A percentile compares a stretch with the other conserved stretches of the same genome.
Evolutionary conservation across 129 eudicot genomes (phyloP).

Genomic region (Oenanthe sinensis): DNA sequence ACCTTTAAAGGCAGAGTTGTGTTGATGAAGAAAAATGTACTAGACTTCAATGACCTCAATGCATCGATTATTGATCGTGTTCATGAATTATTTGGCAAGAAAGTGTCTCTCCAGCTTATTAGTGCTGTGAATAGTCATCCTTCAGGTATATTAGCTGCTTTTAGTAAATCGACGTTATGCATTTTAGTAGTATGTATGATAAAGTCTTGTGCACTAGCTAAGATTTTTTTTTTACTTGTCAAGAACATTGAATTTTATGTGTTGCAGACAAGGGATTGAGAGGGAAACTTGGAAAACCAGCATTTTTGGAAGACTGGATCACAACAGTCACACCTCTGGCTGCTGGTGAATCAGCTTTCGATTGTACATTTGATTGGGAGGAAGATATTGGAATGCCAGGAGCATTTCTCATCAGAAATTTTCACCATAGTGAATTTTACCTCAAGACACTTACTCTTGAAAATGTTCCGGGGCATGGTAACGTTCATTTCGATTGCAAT

Average conservation of each 20-base stretch:
- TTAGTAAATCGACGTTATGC: background rate
- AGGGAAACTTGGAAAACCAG: background rate
- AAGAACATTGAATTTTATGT: background rate
- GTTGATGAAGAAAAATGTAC: constrained; percentile 15
- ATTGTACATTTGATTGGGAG: background rate
- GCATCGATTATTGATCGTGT: constrained; percentile 15
- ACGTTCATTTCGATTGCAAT: background rate
- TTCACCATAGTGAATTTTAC: background rate
- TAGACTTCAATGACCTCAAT: constrained; percentile 7
- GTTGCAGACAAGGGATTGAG: background rate
- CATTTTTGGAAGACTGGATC: background rate
- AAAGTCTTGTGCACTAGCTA: background rate
- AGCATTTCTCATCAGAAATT: background rate
- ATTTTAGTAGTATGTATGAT: background rate
- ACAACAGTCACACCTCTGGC: background rate
- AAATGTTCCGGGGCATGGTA: background rate
- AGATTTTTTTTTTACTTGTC: background rate
- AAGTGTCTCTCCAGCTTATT: constrained; percentile 8
- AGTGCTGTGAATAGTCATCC: constrained; percentile 6
- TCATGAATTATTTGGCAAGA: constrained; percentile 20
- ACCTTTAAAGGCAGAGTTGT: constrained; percentile 8
- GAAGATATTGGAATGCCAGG: background rate
- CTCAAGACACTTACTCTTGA: background rate
- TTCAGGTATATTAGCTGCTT: background rate
- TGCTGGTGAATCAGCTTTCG: background rate